These are phyloP conservation scores for Carex kokanica DNA, from an alignment of 176 grass and related monocot species.

Conservation along the genomic window DNA sequence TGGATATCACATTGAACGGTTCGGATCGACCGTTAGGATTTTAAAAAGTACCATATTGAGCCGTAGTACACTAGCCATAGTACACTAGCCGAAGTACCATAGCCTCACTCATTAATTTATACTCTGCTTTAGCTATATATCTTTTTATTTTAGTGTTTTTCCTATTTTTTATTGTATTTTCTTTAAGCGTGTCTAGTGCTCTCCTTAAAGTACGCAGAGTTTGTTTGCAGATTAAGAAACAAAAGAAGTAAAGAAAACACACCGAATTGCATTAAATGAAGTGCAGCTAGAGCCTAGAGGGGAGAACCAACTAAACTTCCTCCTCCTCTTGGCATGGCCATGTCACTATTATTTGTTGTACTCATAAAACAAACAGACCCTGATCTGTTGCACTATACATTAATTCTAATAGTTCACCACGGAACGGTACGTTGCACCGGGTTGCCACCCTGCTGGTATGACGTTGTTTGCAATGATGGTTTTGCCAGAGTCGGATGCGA, in stretches of 20 bases:
- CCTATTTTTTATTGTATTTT: neutral
- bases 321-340: slow-evolving; percentile 18
- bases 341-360: neutral
- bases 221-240: neutral
- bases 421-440: slow-evolving; percentile 43
- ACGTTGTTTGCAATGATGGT: slow-evolving; percentile 40
- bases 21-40: too few relatives aligned
- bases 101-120: too few relatives aligned
- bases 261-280: slow-evolving; percentile 8
- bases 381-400: neutral
- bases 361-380: neutral
- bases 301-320: slow-evolving; percentile 23
- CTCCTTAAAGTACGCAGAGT: neutral
- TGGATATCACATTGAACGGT: too few relatives aligned
- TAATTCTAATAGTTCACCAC: slow-evolving; percentile 35
- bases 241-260: slow-evolving; percentile 4
- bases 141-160: neutral
- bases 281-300: neutral
- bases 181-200: neutral
- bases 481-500: slow-evolving; percentile 46
- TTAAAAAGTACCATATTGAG: too few relatives aligned
- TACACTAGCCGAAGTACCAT: too few relatives aligned
- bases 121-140: neutral
- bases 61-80: too few relatives aligned
- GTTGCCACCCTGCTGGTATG: slow-evolving; percentile 44